Evolutionary conservation across 164 flowering plant genomes (phyloP).

Genomic region (Platanus orientalis): DNA sequence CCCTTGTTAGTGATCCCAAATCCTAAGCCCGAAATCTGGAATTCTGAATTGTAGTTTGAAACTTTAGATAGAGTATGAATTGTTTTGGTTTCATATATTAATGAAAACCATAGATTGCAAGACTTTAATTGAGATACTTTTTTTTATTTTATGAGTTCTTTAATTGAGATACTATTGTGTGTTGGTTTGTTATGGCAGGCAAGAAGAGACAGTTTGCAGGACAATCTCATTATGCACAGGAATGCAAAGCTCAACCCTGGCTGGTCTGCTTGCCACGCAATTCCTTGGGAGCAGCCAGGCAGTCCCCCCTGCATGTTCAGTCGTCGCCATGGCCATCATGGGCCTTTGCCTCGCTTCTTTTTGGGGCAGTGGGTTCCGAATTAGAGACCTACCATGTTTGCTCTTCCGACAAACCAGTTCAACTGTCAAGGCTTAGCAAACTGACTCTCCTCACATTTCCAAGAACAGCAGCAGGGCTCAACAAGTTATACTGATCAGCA

Average conservation of each 20-base stretch:
- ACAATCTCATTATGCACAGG: constrained; percentile 91
- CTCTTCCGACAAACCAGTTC: constrained; percentile 41
- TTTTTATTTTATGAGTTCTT: too few relatives aligned
- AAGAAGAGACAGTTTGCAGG: constrained; percentile 74
- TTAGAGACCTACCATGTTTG: constrained; percentile 49
- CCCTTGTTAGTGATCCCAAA: not conserved
- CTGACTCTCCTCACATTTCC: not conserved
- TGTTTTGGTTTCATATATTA: not conserved
- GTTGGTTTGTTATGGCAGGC: constrained; percentile 46
- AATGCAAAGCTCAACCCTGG: constrained; percentile 99
- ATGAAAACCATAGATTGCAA: not conserved
- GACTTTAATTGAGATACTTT: too few relatives aligned
- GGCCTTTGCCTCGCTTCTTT: constrained; percentile 90
- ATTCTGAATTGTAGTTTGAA: not conserved
- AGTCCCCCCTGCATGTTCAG: constrained; percentile 94
- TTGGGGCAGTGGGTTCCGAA: constrained; percentile 77
- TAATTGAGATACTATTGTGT: not conserved
- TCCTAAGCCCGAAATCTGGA: not conserved
- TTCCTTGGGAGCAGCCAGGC: constrained; percentile 91
- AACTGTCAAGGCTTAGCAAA: constrained; percentile 30
- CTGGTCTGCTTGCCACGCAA: constrained; percentile 90
- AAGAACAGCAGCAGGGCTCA: not conserved
- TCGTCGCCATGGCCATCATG: constrained; percentile 95
- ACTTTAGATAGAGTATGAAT: not conserved
- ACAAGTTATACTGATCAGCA: not conserved